A percentile compares a stretch with the other conserved stretches of the same genome.
phyloP scores from a whole-genome alignment of 129 eudicot genomes.

The Deinandra increscens region DNA sequence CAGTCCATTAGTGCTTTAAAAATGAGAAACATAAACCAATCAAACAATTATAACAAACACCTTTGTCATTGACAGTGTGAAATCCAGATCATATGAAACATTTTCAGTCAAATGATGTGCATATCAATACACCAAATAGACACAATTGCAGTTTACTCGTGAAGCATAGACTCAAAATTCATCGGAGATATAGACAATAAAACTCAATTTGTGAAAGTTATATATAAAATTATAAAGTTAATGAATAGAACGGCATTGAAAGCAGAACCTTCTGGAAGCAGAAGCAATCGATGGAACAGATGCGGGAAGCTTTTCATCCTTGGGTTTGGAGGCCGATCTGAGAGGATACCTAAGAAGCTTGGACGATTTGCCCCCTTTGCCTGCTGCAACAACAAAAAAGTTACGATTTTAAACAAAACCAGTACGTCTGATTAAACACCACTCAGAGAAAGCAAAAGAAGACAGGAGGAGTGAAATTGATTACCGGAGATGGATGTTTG shows the following conservation, averaged over 20 bases:
- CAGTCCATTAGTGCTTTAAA: too few species aligned
- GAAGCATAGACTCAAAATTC: neutral
- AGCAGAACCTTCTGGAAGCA: slow-evolving; percentile 50
- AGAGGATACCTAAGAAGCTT: slow-evolving; percentile 77
- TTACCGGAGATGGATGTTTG: slow-evolving; percentile 45
- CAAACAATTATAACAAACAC: neutral
- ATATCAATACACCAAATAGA: neutral
- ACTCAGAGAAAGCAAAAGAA: neutral
- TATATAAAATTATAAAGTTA: too few species aligned
- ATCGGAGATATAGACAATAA: neutral
- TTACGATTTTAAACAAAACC: neutral
- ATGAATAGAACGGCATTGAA: neutral
- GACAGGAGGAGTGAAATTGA: neutral
- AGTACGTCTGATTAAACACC: neutral
- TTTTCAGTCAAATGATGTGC: neutral
- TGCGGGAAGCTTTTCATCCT: slow-evolving; percentile 52
- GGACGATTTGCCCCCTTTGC: slow-evolving; percentile 39
- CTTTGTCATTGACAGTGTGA: too few species aligned
- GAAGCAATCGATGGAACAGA: slow-evolving; percentile 42
- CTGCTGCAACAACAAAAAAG: slow-evolving; percentile 26
- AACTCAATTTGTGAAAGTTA: neutral
- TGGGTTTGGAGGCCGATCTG: slow-evolving; percentile 59
- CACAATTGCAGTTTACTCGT: neutral
- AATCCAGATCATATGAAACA: neutral
- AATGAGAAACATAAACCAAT: neutral